Evolutionary conservation across 2,329 filamentous ascomycete genomes (phyloP).

Genomic region (Chalaropsis ovoidea): DNA sequence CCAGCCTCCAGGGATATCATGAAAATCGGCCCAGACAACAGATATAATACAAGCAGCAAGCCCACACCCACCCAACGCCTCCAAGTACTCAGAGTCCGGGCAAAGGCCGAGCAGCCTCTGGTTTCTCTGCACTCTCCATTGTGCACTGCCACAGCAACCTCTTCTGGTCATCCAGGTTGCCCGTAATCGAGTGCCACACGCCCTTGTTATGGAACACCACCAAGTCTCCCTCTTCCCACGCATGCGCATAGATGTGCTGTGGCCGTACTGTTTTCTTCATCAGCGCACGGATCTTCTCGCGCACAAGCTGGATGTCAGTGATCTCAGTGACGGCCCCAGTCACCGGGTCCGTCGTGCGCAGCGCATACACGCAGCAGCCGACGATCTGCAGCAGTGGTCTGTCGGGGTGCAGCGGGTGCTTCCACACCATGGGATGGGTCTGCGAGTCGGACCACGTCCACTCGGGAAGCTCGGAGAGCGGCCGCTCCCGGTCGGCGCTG

Average conservation of each 20-base stretch:
- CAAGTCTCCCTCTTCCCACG: slow-evolving; percentile 30
- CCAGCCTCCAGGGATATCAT: not conserved
- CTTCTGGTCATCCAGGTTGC: slow-evolving; percentile 27
- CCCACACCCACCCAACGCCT: not conserved
- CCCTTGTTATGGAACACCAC: slow-evolving; percentile 32
- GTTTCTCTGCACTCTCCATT: slow-evolving; percentile 27
- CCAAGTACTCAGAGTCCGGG: not conserved
- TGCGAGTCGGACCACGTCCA: slow-evolving; percentile 24
- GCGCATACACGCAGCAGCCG: slow-evolving; percentile 23
- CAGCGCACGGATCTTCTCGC: slow-evolving; percentile 19
- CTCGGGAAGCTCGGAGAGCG: slow-evolving; percentile 16
- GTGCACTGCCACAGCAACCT: slow-evolving; percentile 32
- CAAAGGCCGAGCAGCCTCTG: slow-evolving; percentile 18
- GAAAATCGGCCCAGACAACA: not conserved
- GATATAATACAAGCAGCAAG: not conserved
- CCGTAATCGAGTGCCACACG: slow-evolving; percentile 32
- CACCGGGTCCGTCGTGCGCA: slow-evolving; percentile 20
- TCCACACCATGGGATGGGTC: slow-evolving; percentile 24
- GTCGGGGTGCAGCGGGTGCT: slow-evolving; percentile 18
- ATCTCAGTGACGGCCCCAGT: slow-evolving; percentile 20
- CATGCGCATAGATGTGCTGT: slow-evolving; percentile 31
- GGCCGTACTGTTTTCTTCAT: slow-evolving; percentile 28
- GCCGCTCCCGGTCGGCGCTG: slow-evolving; percentile 17
- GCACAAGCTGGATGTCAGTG: slow-evolving; percentile 20
- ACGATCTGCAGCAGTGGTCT: slow-evolving; percentile 22